Evolutionary conservation across 2,329 filamentous ascomycete species (phyloP).

Genomic region (Claviceps sp.): DNA sequence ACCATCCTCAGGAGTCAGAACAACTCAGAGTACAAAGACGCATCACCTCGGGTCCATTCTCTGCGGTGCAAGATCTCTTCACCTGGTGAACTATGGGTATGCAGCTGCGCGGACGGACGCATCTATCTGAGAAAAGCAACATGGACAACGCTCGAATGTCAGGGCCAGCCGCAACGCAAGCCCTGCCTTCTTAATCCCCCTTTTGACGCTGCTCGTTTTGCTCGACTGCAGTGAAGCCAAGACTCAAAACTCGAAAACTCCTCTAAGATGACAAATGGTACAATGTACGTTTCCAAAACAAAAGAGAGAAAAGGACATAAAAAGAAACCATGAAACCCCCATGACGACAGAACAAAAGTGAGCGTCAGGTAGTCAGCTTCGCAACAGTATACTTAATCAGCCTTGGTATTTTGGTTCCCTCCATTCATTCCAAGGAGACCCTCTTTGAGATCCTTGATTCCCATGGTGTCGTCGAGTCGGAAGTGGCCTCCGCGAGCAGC

Average conservation of each 20-base stretch:
- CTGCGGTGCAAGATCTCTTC: neutral
- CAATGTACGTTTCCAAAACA: slow-evolving; percentile 5
- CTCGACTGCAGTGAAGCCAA: neutral
- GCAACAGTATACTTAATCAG: slow-evolving; percentile 14
- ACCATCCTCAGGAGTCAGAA: too few relatives aligned
- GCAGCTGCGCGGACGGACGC: neutral
- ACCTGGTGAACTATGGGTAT: neutral
- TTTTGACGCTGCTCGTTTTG: neutral
- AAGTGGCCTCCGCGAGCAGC: slow-evolving; percentile 42
- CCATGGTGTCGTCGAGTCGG: slow-evolving; percentile 43
- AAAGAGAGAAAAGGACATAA: slow-evolving; percentile 4
- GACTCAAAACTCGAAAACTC: neutral
- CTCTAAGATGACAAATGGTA: slow-evolving; percentile 1
- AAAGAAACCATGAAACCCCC: neutral
- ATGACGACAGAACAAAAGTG: neutral
- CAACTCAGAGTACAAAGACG: neutral
- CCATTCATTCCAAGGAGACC: slow-evolving; percentile 41
- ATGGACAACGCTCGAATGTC: neutral
- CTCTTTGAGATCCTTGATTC: slow-evolving; percentile 45
- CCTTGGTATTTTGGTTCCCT: slow-evolving; percentile 22
- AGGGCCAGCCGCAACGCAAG: neutral
- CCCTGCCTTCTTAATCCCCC: neutral
- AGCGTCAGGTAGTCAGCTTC: neutral
- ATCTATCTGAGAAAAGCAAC: neutral
- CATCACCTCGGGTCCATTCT: neutral